Evolutionary conservation across 1,284 basidiomycete genomes (phyloP).

Genomic region (Fomitopsis betulina): DNA sequence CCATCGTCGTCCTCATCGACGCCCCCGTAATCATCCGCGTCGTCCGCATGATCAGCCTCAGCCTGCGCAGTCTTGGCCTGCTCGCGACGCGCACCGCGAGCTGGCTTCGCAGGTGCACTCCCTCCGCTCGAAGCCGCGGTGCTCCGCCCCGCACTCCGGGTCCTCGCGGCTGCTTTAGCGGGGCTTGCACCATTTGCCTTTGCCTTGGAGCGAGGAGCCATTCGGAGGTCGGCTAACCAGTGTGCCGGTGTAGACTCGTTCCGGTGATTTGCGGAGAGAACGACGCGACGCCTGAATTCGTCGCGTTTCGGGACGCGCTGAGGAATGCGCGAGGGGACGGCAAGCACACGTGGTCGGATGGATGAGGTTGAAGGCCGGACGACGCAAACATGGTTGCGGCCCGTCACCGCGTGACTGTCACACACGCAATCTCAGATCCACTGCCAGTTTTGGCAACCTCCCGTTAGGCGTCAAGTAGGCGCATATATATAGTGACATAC

Average conservation of each 20-base stretch:
- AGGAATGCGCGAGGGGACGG: too few species aligned
- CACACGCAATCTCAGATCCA: too few species aligned
- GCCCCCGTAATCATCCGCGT: neutral
- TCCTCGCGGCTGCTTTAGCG: neutral
- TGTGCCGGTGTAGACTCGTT: neutral
- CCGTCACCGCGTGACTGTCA: too few species aligned
- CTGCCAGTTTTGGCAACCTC: too few species aligned
- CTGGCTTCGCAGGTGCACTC: neutral
- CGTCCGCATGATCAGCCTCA: neutral
- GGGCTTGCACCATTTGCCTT: neutral
- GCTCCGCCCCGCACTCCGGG: neutral
- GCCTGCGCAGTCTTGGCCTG: neutral
- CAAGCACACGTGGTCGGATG: too few species aligned
- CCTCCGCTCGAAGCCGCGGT: neutral
- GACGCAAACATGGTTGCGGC: too few species aligned
- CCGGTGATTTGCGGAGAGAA: neutral
- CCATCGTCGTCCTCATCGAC: slow-evolving; percentile 2
- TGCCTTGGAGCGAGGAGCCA: slow-evolving; percentile 1
- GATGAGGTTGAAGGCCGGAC: too few species aligned
- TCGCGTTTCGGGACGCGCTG: too few species aligned
- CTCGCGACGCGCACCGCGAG: neutral
- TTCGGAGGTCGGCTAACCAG: neutral
- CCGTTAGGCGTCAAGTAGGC: too few species aligned
- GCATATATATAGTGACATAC: too few species aligned
- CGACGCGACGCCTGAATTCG: too few species aligned